phyloP scores from a whole-genome alignment of 2,329 filamentous ascomycete genomes.

The Penicillium sp. region DNA sequence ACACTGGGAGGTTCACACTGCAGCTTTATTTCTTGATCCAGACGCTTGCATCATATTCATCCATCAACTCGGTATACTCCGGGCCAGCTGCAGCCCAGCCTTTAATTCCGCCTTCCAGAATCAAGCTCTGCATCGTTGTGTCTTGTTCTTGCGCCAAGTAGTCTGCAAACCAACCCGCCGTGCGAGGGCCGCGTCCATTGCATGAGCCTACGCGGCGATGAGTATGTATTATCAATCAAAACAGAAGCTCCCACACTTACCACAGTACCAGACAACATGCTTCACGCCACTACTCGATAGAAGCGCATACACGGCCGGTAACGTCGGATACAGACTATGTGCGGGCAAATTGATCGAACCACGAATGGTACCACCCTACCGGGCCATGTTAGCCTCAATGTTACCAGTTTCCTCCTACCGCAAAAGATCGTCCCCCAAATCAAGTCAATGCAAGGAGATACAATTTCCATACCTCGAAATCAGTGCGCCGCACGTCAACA shows the following conservation, averaged over 20 bases:
- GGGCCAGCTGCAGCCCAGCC: slow-evolving; percentile 56
- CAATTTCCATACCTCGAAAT: slow-evolving; percentile 48
- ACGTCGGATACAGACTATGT: slow-evolving; percentile 44
- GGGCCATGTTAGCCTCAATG: slow-evolving; percentile 2
- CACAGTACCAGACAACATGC: slow-evolving; percentile 48
- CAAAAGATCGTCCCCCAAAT: neutral
- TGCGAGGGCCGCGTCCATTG: slow-evolving; percentile 57
- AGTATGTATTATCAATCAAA: neutral
- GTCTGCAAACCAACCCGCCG: slow-evolving; percentile 61
- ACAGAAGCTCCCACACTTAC: slow-evolving; percentile 31
- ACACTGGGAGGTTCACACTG: neutral
- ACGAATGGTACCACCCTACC: slow-evolving; percentile 61
- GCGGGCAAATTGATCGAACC: slow-evolving; percentile 56
- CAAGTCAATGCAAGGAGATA: neutral
- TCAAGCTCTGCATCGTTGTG: slow-evolving; percentile 51
- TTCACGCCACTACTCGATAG: slow-evolving; percentile 36
- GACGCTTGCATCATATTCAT: slow-evolving; percentile 43
- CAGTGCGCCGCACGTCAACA: slow-evolving; percentile 52
- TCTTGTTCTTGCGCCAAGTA: slow-evolving; percentile 51
- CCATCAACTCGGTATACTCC: slow-evolving; percentile 55
- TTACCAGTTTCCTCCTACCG: neutral
- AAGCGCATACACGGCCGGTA: slow-evolving; percentile 42
- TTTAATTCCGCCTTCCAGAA: slow-evolving; percentile 58
- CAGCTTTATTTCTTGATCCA: slow-evolving; percentile 21
- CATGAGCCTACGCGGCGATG: slow-evolving; percentile 54